phyloP scores from a whole-genome alignment of 1,284 basidiomycete genomes.

The Puccinia triticina region DNA sequence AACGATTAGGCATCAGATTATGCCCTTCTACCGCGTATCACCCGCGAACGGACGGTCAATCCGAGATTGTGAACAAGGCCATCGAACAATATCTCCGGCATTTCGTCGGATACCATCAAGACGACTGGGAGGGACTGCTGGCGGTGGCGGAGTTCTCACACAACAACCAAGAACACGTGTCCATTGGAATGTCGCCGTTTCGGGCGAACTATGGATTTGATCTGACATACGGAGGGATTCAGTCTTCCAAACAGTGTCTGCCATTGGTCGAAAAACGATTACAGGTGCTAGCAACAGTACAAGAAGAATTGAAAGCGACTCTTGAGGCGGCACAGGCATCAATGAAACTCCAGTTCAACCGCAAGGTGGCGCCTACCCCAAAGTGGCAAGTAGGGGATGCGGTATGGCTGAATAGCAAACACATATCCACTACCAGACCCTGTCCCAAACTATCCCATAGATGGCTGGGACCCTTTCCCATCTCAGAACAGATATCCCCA shows the following conservation, averaged over 20 bases:
- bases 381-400: not conserved
- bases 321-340: not conserved
- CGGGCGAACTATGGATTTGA: not conserved
- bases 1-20: not conserved
- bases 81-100: no score
- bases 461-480: not conserved
- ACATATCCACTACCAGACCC: slow-evolving; percentile 29
- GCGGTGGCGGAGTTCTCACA: slow-evolving; percentile 43
- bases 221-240: not conserved
- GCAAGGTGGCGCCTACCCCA: not conserved
- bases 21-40: slow-evolving; percentile 6
- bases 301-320: not conserved
- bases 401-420: not conserved
- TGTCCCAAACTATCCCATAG: not conserved
- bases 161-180: not conserved
- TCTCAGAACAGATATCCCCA: not conserved
- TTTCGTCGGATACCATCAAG: not conserved
- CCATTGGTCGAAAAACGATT: not conserved
- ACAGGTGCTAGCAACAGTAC: not conserved
- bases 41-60: slow-evolving; percentile 34
- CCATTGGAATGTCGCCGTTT: not conserved
- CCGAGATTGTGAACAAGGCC: not conserved
- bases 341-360: slow-evolving; percentile 4
- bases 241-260: not conserved
- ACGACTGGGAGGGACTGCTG: slow-evolving; percentile 25